Evolutionary conservation across 768 basidiomycete genomes (phyloP), one percentile per base, ranked within the genome.

Genomic region (Mycena belliarum): DNA sequence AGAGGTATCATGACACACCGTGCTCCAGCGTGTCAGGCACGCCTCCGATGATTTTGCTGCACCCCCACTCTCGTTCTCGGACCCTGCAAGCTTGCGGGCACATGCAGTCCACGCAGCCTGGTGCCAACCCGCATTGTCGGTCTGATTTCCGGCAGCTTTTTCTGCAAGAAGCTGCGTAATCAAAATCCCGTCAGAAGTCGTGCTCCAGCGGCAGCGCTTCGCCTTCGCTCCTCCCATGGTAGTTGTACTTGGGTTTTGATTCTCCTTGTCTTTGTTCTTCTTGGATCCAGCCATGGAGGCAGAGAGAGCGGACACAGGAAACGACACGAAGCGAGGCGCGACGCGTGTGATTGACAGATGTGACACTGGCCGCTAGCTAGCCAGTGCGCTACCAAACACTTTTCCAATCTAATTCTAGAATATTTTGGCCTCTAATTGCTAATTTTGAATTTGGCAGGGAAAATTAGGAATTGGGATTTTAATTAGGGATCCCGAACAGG

Each of bases 101-200:
- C n/a, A 40, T 23, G 37, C 24, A 4, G 49, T 50, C 23, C 35
- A 50, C 6, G 49, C 38, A 16, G 49, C 49, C 18, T 25, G 24
- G 26, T 50, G 49, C 49, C 49, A 50, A 37, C 49, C 49, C 11
- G 49, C 49, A 50, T 50, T 50, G 48, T 49, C 48, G 6, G 35
- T 49, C 21, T 49, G 48, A 28, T 49, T 40, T 16, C 48, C 48
- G 4, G 23, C 38, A 14, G 49, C 35, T 15, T 50, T 50, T 12
- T 37, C 49, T 21, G 37, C 35, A 18, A 12, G 11, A 24, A 50
- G 37, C 25, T 50, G 49, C 10, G 8, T 26, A 26, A 50, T 26
- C 10, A 50, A 10, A 26, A 4, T 32, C 29, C 7, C 6, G 29
- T 32, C 29, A 32, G 7, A 32, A 6, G 6, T 12, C 7, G 7